These are phyloP conservation scores for Tolypocladium paradoxum DNA, from an alignment of 2,329 filamentous ascomycete genomes.

Conservation along the genomic window DNA sequence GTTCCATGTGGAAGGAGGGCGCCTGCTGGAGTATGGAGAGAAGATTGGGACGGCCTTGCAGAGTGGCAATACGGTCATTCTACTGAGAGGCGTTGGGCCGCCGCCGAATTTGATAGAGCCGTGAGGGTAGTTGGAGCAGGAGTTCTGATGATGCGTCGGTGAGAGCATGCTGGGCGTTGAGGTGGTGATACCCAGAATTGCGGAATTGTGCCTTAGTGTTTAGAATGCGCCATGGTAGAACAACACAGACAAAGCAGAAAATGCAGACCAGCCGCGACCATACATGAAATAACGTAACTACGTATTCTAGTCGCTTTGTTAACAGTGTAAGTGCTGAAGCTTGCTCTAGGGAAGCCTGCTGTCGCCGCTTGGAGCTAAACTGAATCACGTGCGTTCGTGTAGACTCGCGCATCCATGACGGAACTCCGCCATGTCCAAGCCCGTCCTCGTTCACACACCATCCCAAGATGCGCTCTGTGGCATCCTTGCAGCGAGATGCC, in stretches of 20 bases:
- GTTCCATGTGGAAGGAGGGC: slow-evolving; percentile 86
- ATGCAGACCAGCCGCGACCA: neutral
- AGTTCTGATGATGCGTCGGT: neutral
- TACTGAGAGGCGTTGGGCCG: slow-evolving; percentile 77
- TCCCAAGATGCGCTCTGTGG: slow-evolving; percentile 6
- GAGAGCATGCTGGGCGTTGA: neutral
- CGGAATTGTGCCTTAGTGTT: neutral
- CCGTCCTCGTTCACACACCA: neutral
- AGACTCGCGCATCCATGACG: slow-evolving; percentile 17
- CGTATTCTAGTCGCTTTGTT: neutral
- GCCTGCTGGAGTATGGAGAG: slow-evolving; percentile 78
- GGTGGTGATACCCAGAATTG: neutral
- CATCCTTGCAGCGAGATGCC: slow-evolving; percentile 40
- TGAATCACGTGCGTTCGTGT: slow-evolving; percentile 19
- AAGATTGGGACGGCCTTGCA: slow-evolving; percentile 64
- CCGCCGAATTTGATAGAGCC: slow-evolving; percentile 59
- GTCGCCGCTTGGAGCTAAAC: neutral
- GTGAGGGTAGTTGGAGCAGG: neutral
- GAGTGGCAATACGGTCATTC: slow-evolving; percentile 81
- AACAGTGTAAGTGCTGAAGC: neutral
- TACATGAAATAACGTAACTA: too few species aligned
- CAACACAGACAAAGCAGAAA: neutral
- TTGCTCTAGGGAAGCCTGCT: neutral
- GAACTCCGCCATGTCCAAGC: neutral
- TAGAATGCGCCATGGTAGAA: neutral